These are phyloP conservation scores for Gaultheria prostrata DNA, from an alignment of 148 eudicot species.

Conservation along the genomic window DNA sequence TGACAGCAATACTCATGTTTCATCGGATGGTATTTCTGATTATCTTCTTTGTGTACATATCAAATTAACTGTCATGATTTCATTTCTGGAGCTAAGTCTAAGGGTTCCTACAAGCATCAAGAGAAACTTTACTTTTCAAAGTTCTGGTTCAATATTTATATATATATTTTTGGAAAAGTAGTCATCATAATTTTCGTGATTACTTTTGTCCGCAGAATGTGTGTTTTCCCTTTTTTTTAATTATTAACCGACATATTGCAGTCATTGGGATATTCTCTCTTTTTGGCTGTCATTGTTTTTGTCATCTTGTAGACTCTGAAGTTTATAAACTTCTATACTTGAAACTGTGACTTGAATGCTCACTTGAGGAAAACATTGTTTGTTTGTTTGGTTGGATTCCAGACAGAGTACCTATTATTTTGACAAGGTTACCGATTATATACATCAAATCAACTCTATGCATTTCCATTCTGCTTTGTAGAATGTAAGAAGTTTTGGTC, in stretches of 20 bases:
- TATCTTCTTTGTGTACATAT: neutral
- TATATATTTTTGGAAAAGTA: neutral
- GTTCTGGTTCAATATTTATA: neutral
- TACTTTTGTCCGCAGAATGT: neutral
- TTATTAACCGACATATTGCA: neutral
- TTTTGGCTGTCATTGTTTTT: neutral
- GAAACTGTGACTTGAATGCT: conserved; percentile 11
- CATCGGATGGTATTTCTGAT: conserved; percentile 57
- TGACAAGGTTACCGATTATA: neutral
- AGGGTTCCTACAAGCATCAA: neutral
- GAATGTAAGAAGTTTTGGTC: neutral
- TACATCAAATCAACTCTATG: neutral
- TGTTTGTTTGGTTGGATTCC: neutral
- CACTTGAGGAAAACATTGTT: neutral
- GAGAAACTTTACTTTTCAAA: neutral
- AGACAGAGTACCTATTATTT: neutral
- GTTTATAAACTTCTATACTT: neutral
- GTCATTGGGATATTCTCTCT: neutral
- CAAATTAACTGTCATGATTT: neutral
- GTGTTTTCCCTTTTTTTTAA: neutral
- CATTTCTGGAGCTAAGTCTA: neutral
- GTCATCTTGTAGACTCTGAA: neutral
- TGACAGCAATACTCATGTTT: conserved; percentile 43
- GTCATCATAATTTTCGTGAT: neutral
- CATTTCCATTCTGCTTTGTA: too few relatives aligned